phyloP scores from a whole-genome alignment of 345 rosid genomes.

The Gossypium anomalum region DNA sequence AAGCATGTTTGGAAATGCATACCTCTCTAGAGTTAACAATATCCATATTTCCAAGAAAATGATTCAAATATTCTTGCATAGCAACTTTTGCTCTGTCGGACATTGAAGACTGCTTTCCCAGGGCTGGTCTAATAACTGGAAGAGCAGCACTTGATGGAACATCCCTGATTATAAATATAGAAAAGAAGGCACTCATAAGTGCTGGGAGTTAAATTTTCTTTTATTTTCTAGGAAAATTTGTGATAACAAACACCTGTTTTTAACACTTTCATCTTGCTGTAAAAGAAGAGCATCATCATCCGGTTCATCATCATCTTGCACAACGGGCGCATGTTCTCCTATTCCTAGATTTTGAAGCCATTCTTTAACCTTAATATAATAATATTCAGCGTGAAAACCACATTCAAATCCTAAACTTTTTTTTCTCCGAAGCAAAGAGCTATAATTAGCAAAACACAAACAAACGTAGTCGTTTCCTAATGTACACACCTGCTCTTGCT shows the following conservation, averaged over 20 bases:
- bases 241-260: slow-evolving; percentile 52
- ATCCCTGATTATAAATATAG: slow-evolving; percentile 54
- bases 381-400: slow-evolving; percentile 39
- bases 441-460: neutral
- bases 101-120: slow-evolving; percentile 89
- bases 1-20: slow-evolving; percentile 17
- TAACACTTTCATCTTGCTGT: slow-evolving; percentile 72
- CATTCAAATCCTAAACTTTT: slow-evolving; percentile 40
- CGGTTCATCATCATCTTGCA: slow-evolving; percentile 78
- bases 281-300: slow-evolving; percentile 65
- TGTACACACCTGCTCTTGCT: slow-evolving; percentile 88
- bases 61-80: slow-evolving; percentile 91
- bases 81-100: slow-evolving; percentile 90
- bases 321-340: slow-evolving; percentile 65
- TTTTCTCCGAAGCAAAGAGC: slow-evolving; percentile 19
- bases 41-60: slow-evolving; percentile 90
- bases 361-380: slow-evolving; percentile 88
- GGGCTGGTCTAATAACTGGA: slow-evolving; percentile 82
- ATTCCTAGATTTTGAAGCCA: slow-evolving; percentile 99
- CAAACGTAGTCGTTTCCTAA: neutral
- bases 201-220: slow-evolving; percentile 10
- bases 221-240: neutral
- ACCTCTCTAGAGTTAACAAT: slow-evolving; percentile 97
- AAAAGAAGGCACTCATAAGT: slow-evolving; percentile 26
- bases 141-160: slow-evolving; percentile 98